Evolutionary conservation across 208 protist genomes (phyloP), one percentile per base, ranked within the genome.

Genomic region (Leishmania arabica): DNA sequence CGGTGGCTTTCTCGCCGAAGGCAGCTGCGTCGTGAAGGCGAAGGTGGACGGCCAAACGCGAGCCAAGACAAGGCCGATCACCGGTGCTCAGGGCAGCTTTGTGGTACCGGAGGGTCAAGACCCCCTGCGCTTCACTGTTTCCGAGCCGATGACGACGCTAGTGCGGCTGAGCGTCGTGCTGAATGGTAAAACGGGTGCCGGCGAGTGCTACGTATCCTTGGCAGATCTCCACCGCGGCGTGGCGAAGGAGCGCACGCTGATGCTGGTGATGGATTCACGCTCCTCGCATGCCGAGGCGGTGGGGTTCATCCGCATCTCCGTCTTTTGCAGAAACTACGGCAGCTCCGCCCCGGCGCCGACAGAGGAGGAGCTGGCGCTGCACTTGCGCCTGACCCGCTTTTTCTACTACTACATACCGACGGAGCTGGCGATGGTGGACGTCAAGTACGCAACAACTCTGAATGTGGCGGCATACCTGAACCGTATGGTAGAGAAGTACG

Each of bases 381-480:
- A 93, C 76, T 73, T 75, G 7, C 88, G 92, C 17, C 71, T 97
- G 77, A 78, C 86, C 58, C 75, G 88, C 72, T 96, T 89, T 83
- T 95, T 90, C 80, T 91, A 87, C 77, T 95, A 92, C 81, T 96
- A 97, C 83, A 54, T 91, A 19, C 91, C 83, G 3, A 74, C 74
- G 2, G 87, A 95, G 78, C 80, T 97, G 47, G 86, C 86, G 45
- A 87, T 79, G 77, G 89, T 90, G 53, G 88, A 94, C 58, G 83
- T 96, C 47, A 86, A 86, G 66, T 96, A 90, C 84, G 86, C 88
- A 21, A 90, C 80, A 34, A 94, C 82, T 73, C 78, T 93, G 64
- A 93, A 96, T 82, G 79, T 95, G 40, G 88, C 92, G 24, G 88
- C 86, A 24, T 89, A 94, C 84, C 72, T 97, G 54, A 77, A 84